Base-by-base conservation (phyloP, 768 basidiomycete species). In the Naganishia antarctica region DNA sequence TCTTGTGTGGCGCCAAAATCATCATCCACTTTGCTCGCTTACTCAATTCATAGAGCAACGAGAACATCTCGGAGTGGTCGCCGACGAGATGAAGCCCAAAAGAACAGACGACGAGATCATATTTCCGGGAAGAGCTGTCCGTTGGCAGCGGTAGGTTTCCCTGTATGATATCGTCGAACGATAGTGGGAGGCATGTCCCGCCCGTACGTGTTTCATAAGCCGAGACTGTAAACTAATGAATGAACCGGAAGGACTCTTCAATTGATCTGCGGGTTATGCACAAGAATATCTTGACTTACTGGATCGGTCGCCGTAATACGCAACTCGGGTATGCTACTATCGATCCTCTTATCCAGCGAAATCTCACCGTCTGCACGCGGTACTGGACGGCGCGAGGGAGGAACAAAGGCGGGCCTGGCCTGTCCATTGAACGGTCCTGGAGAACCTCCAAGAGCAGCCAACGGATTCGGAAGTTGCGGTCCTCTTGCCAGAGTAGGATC, bases 51-150 rank as follows among this genome's bases (percentile, higher is more conserved):
- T 82, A 84, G 13, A 88, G 78, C 8, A 89, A 77, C 8, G 85
- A 79, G 70, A 84, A 89, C 21, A 88, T 78, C 60, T 84, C 83
- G 0, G 84, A 86, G 1, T 84, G 72, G 26, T 80, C 81, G 47
- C 84, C 83, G 32, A 88, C 74, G 37, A 89, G 83, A 70, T 89
- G 87, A 29, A 89, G 75, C 9, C 87, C 87, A 70, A 88, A 89
- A 3, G 87, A 88, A 70, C 87, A 87, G 23, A 89, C 73, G 15
- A 85, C 82, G 76, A 89, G 81, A 68, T 89, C 87, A 44, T 84
- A 79, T 50, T 71, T 60, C 11, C 66, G 65, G 29, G 31, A 21
- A 13, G 57, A 44, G 4, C 13, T 48, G 61, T n/a, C 28, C 23
- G 2, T 50, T 46, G 49, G 66, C 66, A 15, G 32, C 21, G 44